Evolutionary conservation across 2,329 filamentous ascomycete species (phyloP).

Genomic region (Malbranchea zuffiana): DNA sequence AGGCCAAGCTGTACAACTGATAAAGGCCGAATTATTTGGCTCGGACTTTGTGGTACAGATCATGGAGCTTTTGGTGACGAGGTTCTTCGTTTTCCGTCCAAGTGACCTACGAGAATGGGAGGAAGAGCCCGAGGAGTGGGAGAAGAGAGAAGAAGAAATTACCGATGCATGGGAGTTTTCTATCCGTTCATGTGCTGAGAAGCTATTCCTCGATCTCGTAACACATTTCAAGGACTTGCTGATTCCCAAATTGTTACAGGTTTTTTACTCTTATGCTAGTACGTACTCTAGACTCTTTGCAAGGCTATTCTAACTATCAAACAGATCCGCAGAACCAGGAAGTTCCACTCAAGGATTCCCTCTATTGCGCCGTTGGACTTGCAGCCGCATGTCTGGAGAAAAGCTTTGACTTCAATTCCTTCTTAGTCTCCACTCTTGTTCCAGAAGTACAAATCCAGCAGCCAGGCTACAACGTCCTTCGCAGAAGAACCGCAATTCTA

Average conservation of each 20-base stretch:
- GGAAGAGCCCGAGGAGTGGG: conserved; percentile 91
- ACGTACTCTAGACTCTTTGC: conserved; percentile 32
- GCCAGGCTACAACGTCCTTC: conserved; percentile 65
- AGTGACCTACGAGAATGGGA: conserved; percentile 86
- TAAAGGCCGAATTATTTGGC: conserved; percentile 66
- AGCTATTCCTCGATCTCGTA: conserved; percentile 82
- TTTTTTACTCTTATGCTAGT: conserved; percentile 69
- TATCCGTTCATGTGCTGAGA: conserved; percentile 83
- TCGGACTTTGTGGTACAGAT: conserved; percentile 67
- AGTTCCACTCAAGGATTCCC: conserved; percentile 78
- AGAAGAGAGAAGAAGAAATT: conserved; percentile 74
- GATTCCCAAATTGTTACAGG: conserved; percentile 64
- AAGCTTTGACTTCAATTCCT: conserved; percentile 70
- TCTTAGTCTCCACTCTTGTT: conserved; percentile 64
- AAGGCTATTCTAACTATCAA: conserved; percentile 16
- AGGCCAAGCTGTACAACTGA: conserved; percentile 52
- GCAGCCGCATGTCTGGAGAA: conserved; percentile 65
- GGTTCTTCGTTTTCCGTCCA: conserved; percentile 77
- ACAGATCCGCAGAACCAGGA: conserved; percentile 50
- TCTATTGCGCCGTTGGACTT: conserved; percentile 86
- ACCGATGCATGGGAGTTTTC: conserved; percentile 86
- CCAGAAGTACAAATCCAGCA: conserved; percentile 62
- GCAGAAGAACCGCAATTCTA: conserved; percentile 77
- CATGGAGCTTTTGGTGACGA: conserved; percentile 72
- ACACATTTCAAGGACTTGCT: conserved; percentile 79